phyloP scores from a whole-genome alignment of 768 basidiomycete genomes.

The Tulasnella sp. region DNA sequence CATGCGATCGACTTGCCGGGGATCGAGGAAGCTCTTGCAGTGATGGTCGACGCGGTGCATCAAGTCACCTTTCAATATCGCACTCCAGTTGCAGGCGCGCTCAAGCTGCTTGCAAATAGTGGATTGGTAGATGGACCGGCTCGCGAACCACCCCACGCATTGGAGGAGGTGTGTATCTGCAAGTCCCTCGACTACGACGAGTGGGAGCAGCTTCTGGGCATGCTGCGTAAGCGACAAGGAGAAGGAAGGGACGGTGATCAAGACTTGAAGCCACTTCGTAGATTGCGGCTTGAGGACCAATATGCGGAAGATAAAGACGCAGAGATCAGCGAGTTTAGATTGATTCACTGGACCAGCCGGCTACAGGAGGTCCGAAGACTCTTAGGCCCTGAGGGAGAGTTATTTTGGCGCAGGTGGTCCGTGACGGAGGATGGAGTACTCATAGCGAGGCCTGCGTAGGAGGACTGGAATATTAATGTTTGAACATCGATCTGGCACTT shows the following conservation, averaged over 20 bases:
- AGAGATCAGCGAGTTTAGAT: background rate
- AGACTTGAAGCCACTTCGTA: background rate
- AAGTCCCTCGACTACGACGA: background rate
- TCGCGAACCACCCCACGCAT: no score
- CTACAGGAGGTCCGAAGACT: background rate
- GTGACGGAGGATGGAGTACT: background rate
- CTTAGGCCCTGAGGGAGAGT: background rate
- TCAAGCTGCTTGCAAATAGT: background rate
- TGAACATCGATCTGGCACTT: no score
- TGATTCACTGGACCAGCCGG: background rate
- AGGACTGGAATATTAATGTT: no score
- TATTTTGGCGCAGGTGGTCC: background rate
- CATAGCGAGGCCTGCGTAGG: background rate
- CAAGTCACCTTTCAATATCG: background rate
- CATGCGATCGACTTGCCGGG: no score
- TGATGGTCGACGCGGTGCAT: no score
- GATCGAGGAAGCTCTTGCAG: no score
- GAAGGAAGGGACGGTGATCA: background rate
- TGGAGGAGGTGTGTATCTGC: background rate
- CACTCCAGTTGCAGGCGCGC: background rate
- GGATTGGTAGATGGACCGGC: background rate
- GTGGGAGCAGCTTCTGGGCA: background rate
- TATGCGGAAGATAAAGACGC: background rate
- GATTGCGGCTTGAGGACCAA: background rate
- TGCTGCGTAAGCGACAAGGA: background rate